Percentiles rank a stretch among this genome's conserved stretches.
Conservation (phyloP, 2,329 filamentous ascomycete genomes). For the Dactylellina drechsleri region DNA sequence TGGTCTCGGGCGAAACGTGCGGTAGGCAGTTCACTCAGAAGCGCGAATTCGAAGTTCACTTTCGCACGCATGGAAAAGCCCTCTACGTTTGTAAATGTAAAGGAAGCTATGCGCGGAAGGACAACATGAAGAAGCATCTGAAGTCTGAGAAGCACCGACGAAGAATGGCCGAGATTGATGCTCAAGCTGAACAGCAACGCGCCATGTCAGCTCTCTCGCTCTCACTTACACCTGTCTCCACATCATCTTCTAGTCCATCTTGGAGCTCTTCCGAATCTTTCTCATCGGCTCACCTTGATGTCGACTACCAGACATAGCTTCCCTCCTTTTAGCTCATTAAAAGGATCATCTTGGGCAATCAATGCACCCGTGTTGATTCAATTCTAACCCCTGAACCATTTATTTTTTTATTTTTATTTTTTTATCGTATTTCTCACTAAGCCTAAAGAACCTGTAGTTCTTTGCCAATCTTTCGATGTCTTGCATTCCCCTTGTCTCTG, state of each 20-base stretch:
- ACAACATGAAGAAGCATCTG: slow-evolving; percentile 27
- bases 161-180: neutral
- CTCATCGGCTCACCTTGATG: neutral
- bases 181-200: neutral
- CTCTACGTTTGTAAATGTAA: slow-evolving; percentile 29
- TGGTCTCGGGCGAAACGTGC: neutral
- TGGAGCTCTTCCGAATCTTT: neutral
- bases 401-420: too few species aligned
- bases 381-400: too few species aligned
- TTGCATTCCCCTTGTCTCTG: too few species aligned
- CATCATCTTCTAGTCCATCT: neutral
- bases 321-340: neutral
- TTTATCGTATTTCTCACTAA: too few species aligned
- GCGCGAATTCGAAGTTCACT: slow-evolving; percentile 28
- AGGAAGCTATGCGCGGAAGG: slow-evolving; percentile 6
- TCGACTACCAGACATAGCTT: neutral
- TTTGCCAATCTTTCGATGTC: too few species aligned
- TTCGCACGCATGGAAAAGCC: slow-evolving; percentile 25
- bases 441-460: too few species aligned
- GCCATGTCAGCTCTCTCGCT: neutral
- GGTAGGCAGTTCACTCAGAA: slow-evolving; percentile 16
- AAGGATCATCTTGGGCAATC: neutral
- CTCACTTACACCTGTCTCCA: neutral
- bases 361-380: neutral
- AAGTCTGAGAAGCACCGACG: slow-evolving; percentile 12